Evolutionary conservation across 2,329 filamentous ascomycete species (phyloP), one percentile per base, ranked within the genome.

Genomic region (Lachnellula willkommii): DNA sequence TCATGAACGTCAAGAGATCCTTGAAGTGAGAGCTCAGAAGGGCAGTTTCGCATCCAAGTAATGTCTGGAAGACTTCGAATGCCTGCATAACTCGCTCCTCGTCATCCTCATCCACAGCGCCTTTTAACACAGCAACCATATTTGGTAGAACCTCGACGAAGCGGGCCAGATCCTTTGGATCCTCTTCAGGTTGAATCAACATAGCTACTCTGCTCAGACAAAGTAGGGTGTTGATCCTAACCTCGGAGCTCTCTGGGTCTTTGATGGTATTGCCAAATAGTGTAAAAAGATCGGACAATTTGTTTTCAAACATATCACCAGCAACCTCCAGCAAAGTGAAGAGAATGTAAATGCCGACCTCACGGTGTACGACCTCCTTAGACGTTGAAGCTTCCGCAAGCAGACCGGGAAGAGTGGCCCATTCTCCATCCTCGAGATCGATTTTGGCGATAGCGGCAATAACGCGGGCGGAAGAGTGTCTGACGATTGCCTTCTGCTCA

Each of bases 61-160:
- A 86, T 50, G 90, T 94, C 77, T 97, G 94, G 82, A 97, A 96
- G 63, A 96, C 91, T 71, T 97, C 94, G 66, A 97, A 99, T 26
- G 90, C 84, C 70, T 93, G 86, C 78, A 93, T 90, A 65, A 89
- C 86, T 70, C 88, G 87, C 70, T 96, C 92, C 66, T 96, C 92
- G 66, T 96, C 88, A 55, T 83, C 82, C 55, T 82, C 81, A 66
- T 90, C 82, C 56, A 97, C 88, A 26, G 89, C 84, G 60, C 86
- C 81, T 79, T 96, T 94, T 63, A 97, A 80, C 11, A 96, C 90
- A 61, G 85, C 82, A 57, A 97, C 93, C 87, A 97, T 94, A 66
- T 83, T 76, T 11, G 94, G 93, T 58, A 97, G 81, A 54, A 94
- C 83, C 62, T 81, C 79, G 73, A 95, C 89, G 70, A 97, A 88